Percentiles rank a stretch among this genome's conserved stretches.
phyloP scores from a whole-genome alignment of 139 green algal species.

The Micractinium conductrix region DNA sequence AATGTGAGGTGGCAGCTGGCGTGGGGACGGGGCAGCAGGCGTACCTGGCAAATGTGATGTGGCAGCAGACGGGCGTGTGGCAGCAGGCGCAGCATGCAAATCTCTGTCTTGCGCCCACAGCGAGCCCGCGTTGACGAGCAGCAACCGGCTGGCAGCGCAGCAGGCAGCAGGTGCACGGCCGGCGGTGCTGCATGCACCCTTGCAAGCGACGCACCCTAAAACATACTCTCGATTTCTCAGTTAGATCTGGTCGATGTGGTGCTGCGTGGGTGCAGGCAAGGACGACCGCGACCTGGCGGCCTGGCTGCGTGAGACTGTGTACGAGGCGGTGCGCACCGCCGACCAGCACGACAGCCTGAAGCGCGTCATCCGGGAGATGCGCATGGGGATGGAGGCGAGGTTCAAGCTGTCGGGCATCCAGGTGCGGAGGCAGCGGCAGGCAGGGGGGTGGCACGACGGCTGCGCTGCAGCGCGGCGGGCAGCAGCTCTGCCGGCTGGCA shows the following conservation, averaged over 20 bases:
- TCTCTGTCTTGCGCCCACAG: background rate
- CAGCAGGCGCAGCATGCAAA: background rate
- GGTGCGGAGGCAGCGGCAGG: slow-evolving; percentile 34
- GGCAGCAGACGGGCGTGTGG: no score
- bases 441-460: background rate
- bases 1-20: no score
- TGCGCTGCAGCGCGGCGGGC: no score
- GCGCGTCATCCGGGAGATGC: slow-evolving; percentile 61
- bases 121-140: no score
- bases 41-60: no score
- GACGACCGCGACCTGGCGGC: slow-evolving; percentile 56
- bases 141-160: no score
- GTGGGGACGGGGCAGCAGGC: no score
- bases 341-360: slow-evolving; percentile 80
- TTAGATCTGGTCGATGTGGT: no score
- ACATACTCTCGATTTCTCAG: no score
- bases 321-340: slow-evolving; percentile 73
- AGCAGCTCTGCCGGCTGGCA: background rate
- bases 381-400: slow-evolving; percentile 64
- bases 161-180: no score
- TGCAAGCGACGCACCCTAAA: no score
- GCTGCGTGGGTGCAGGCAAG: background rate
- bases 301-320: slow-evolving; percentile 74
- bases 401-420: slow-evolving; percentile 74
- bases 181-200: no score